These are phyloP conservation scores for Vigna mungo DNA, from an alignment of 306 rosid species.

Conservation along the genomic window DNA sequence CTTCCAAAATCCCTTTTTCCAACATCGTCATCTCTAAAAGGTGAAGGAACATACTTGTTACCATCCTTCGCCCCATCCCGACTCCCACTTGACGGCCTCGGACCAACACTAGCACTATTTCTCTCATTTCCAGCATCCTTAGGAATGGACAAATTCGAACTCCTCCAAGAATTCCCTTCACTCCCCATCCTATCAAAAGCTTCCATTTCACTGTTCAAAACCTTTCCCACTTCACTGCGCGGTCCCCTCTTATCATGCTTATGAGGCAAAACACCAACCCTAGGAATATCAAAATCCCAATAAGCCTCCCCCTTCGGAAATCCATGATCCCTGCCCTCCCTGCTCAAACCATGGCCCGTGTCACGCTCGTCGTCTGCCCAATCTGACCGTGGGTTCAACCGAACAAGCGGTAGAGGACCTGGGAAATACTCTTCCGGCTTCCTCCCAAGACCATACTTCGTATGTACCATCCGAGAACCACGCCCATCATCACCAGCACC, in stretches of 20 bases:
- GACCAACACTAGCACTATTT: slow-evolving; percentile 56
- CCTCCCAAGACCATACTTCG: slow-evolving; percentile 39
- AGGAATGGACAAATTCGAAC: slow-evolving; percentile 51
- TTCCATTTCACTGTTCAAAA: slow-evolving; percentile 70
- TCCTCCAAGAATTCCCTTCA: slow-evolving; percentile 78
- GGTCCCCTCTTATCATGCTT: slow-evolving; percentile 76
- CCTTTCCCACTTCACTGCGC: slow-evolving; percentile 77
- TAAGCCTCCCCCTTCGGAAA: slow-evolving; percentile 65
- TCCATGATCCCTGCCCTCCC: slow-evolving; percentile 79
- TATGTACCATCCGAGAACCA: slow-evolving; percentile 43
- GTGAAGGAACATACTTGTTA: slow-evolving; percentile 54
- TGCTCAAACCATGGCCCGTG: slow-evolving; percentile 73
- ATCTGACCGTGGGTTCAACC: slow-evolving; percentile 78
- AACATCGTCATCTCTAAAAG: slow-evolving; percentile 62
- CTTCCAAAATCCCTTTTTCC: slow-evolving; percentile 70
- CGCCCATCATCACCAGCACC: slow-evolving; percentile 47
- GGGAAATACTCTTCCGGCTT: slow-evolving; percentile 76
- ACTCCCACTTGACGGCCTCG: slow-evolving; percentile 52
- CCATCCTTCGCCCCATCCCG: slow-evolving; percentile 58
- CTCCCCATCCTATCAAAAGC: slow-evolving; percentile 64
- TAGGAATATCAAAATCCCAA: slow-evolving; percentile 92
- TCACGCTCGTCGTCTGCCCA: slow-evolving; percentile 99
- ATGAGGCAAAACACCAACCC: slow-evolving; percentile 68
- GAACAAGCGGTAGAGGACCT: slow-evolving; percentile 79
- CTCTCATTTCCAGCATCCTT: slow-evolving; percentile 70